A percentile compares a stretch with the other conserved stretches of the same genome.
phyloP scores from a whole-genome alignment of 495 filamentous ascomycete species.

The Chaetomium cochliodes region DNA sequence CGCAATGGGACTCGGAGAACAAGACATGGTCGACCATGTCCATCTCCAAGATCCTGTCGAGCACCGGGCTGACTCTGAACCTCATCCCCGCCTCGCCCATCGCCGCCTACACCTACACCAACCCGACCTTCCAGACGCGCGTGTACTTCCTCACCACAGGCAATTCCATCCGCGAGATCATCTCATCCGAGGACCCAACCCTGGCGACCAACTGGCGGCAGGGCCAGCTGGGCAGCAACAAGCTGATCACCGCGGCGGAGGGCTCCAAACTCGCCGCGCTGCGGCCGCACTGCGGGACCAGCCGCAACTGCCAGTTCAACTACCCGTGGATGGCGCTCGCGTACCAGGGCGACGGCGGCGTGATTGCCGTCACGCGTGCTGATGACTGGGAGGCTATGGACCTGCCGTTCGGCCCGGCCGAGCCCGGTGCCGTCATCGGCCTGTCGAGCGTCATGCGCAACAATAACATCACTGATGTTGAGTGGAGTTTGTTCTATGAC shows the following conservation, averaged over 20 bases:
- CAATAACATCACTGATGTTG: background rate
- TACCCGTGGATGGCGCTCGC: background rate
- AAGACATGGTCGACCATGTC: background rate
- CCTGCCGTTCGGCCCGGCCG: background rate
- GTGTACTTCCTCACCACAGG: slow-evolving; percentile 1
- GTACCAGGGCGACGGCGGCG: slow-evolving; percentile 1
- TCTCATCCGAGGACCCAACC: background rate
- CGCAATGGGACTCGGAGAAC: slow-evolving; percentile 5
- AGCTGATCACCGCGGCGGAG: background rate
- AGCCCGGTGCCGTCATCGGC: background rate
- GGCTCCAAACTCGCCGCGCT: slow-evolving; percentile 4
- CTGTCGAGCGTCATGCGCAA: background rate
- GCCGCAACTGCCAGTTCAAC: background rate
- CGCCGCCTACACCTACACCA: background rate
- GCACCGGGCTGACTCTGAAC: background rate
- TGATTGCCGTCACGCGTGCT: background rate
- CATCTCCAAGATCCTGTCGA: background rate
- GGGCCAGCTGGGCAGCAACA: background rate
- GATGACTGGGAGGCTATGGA: background rate
- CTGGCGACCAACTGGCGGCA: background rate
- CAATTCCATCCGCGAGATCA: slow-evolving; percentile 1
- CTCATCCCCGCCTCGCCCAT: background rate
- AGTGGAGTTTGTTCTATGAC: background rate
- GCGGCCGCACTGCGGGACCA: background rate
- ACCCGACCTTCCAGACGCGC: slow-evolving; percentile 6